Evolutionary conservation across 768 basidiomycete genomes (phyloP), one percentile per base, ranked within the genome.

Genomic region (Termitomyces bulborhizus): DNA sequence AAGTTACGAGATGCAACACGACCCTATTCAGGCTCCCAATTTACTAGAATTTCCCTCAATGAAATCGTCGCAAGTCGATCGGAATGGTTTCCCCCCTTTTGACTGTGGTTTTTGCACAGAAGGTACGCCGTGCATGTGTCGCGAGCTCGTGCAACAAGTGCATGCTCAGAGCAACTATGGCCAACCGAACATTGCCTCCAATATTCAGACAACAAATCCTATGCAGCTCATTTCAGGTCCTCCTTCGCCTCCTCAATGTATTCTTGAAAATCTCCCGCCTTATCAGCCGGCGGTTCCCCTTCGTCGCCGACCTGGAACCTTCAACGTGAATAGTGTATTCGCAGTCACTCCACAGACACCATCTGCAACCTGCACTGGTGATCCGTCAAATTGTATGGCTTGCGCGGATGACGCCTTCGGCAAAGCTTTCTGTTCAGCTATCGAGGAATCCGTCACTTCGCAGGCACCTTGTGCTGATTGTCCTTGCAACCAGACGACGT

Each of bases 351-450:
- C 63, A 47, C 59, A 66, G 41, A 55, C 67, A 36, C 56, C 63
- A 15, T 64, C 69, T 37, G 66, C 69, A 15, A 79, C 70, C 34
- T 95, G 93, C 68, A 88, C 91, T 16, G 93, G 93, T 12, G 90
- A 95, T 64, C 93, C 93, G 2, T 77, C 80, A 8, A 93, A 93
- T 68, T 95, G 93, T 65, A 68, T 81, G 51, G 93, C 91, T 4
- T 95, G 93, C 65, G 86, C 85, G 4, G 86, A 89, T 63, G 93
- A 94, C 67, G 78, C 79, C 21, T 94, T 94, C 60, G 92, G 92
- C 9, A 86, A 88, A 64, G 92, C 90, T 5, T 95, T 95, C 68
- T 95, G 93, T 66, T 76, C 77, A 39, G 89, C 88, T 21, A 81
- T 94, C 42, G 79, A 77, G 58, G 76, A 84, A 57, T 79, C 85